Conservation (phyloP, 2,329 filamentous ascomycete genomes). For the Hypoxylon sp. region DNA sequence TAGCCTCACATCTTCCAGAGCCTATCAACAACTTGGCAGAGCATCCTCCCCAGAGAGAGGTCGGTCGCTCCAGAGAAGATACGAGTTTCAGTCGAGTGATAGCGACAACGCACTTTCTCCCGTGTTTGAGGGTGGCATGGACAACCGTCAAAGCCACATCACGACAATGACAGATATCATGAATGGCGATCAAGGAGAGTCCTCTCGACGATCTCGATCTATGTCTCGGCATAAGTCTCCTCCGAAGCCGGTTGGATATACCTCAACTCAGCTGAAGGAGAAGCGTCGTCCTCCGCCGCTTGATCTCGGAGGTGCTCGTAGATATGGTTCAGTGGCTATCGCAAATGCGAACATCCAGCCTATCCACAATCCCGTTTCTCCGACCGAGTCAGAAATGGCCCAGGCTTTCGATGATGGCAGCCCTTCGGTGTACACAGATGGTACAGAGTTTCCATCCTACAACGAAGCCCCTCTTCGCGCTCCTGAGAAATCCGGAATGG, state of each 20-base stretch:
- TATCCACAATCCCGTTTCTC: constrained; percentile 40
- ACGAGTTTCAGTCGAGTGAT: constrained; percentile 24
- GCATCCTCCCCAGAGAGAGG: constrained; percentile 25
- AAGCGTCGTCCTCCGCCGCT: constrained; percentile 42
- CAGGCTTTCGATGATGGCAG: constrained; percentile 22
- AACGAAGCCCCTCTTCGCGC: constrained; percentile 43
- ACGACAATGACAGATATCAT: constrained; percentile 48
- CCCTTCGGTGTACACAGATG: constrained; percentile 44
- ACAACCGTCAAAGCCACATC: constrained; percentile 38
- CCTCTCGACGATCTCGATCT: constrained; percentile 13
- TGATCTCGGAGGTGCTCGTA: constrained; percentile 36
- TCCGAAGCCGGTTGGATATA: constrained; percentile 20
- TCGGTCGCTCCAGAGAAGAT: constrained; percentile 14
- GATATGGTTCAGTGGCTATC: constrained; percentile 27
- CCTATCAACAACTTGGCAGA: constrained; percentile 9
- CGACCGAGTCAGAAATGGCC: constrained; percentile 13
- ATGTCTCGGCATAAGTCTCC: constrained; percentile 37
- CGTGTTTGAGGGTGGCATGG: constrained; percentile 25
- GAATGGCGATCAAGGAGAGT: background rate
- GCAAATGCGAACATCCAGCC: constrained; percentile 31
- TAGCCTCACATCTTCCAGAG: constrained; percentile 7
- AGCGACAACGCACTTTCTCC: constrained; percentile 29
- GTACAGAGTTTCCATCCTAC: constrained; percentile 19
- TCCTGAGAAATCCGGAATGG: constrained; percentile 17
- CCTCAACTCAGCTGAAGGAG: constrained; percentile 9